Base-by-base conservation (phyloP, 306 rosid genomes). In the Vachellia collinsii region DNA sequence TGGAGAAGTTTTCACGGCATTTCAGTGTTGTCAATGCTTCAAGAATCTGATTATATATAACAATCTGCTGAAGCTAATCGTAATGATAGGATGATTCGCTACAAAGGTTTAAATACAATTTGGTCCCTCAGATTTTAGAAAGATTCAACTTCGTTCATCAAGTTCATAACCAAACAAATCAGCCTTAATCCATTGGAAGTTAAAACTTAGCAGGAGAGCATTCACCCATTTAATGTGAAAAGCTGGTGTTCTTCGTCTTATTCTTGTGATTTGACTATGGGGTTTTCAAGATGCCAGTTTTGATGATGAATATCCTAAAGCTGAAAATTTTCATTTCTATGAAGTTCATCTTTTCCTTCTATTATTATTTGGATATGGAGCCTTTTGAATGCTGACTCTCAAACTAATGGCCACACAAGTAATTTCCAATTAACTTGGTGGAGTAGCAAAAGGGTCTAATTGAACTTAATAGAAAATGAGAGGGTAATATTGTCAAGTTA, bases 11-110 rank as follows among this genome's bases (percentile, higher is more conserved):
- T 84, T 90, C 94, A 68, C 85, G 82, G 62, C 91, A 90, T 81
- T 90, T 86, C 4, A 88, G 72, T 41, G 94, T 85, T 74, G 94
- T 88, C 75, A 92, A 81, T 70, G 91, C 94, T 86, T 92, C 94
- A 56, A 92, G 86, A 78, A 92, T 85, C 97, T 88, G 73, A 50
- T 53, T 7, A 73, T 48, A 70, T 48, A 67, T 38, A 81, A 65
- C 13, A 84, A 22, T 23, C 47, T 39, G 39, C 19, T 65, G 38
- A 74, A 78, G 71, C 20, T 23, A 77, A 76, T 74, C 39, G 39
- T 48, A 73, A 67, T 23, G 62, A n/a, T 39, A 37, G 9, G 25
- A 25, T 47, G 47, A 79, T 65, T 42, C 22, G 19, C 14, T 23
- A 75, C 12, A 61, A 25, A 13, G 19, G 37, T 23, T 29, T 4